These are phyloP conservation scores for Malania oleifera DNA, from an alignment of 164 flowering plant genomes.

Conservation along the genomic window DNA sequence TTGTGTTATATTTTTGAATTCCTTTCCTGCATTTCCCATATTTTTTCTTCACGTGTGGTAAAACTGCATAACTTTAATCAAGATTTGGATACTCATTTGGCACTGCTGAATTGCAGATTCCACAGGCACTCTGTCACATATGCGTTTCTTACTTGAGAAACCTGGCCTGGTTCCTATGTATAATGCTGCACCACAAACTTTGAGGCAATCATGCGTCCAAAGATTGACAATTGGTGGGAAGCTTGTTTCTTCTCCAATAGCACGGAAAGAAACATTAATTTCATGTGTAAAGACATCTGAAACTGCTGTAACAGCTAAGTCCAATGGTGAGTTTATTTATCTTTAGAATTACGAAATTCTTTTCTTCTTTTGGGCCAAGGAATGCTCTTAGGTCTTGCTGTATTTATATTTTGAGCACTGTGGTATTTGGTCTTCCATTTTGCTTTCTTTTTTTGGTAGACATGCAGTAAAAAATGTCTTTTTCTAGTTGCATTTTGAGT, in stretches of 20 bases:
- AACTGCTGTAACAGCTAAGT: conserved; percentile 24
- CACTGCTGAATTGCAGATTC: conserved; percentile 26
- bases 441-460: too few species aligned
- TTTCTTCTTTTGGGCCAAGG: too few species aligned
- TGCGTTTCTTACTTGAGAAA: conserved; percentile 25
- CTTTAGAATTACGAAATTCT: too few species aligned
- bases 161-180: conserved; percentile 20
- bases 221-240: conserved; percentile 23
- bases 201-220: conserved; percentile 16
- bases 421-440: too few species aligned
- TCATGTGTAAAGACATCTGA: conserved; percentile 42
- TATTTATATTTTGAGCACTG: too few species aligned
- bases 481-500: too few species aligned
- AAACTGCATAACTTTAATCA: not conserved
- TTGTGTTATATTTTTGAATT: too few species aligned
- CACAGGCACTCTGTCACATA: conserved; percentile 25
- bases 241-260: conserved; percentile 23
- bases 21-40: not conserved
- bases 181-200: conserved; percentile 12
- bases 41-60: not conserved
- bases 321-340: conserved; percentile 37
- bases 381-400: too few species aligned
- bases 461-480: too few species aligned
- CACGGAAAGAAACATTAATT: conserved; percentile 15
- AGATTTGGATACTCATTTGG: not conserved